Conservation (phyloP, 306 rosid species). For the Cicer cuneatum region DNA sequence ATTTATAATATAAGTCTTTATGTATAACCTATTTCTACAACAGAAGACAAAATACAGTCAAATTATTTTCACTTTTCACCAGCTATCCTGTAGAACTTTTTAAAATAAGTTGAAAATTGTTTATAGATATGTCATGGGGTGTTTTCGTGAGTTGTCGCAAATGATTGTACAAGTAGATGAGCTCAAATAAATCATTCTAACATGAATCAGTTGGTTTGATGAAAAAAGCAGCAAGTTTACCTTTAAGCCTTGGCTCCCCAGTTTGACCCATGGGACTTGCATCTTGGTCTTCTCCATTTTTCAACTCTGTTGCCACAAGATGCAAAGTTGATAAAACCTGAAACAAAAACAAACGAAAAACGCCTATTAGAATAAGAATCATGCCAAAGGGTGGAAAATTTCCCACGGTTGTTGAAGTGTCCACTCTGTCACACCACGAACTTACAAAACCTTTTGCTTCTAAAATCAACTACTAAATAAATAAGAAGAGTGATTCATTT, state of each 20-base stretch:
- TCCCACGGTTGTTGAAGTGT: not conserved
- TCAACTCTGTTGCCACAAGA: not conserved
- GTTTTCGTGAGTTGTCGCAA: too few species aligned
- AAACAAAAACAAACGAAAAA: not conserved
- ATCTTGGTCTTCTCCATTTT: slow-evolving; percentile 54
- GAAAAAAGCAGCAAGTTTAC: slow-evolving; percentile 38
- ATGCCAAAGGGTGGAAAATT: not conserved
- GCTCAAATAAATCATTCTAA: too few species aligned
- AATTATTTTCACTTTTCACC: too few species aligned
- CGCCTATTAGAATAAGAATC: not conserved
- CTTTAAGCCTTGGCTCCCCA: slow-evolving; percentile 82
- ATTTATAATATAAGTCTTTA: too few species aligned
- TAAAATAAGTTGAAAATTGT: too few species aligned
- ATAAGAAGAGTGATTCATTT: too few species aligned
- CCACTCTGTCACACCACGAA: slow-evolving; percentile 2
- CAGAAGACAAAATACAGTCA: too few species aligned
- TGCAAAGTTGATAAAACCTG: not conserved
- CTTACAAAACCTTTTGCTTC: not conserved
- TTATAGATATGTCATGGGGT: too few species aligned
- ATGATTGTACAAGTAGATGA: too few species aligned
- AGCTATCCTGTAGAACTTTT: too few species aligned
- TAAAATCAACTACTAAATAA: too few species aligned
- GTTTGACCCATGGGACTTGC: slow-evolving; percentile 64
- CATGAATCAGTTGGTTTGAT: not conserved
- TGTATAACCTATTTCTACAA: too few species aligned